A percentile compares a stretch with the other conserved stretches of the same genome.
Conservation (phyloP, 345 rosid genomes). For the Citrus medica region DNA sequence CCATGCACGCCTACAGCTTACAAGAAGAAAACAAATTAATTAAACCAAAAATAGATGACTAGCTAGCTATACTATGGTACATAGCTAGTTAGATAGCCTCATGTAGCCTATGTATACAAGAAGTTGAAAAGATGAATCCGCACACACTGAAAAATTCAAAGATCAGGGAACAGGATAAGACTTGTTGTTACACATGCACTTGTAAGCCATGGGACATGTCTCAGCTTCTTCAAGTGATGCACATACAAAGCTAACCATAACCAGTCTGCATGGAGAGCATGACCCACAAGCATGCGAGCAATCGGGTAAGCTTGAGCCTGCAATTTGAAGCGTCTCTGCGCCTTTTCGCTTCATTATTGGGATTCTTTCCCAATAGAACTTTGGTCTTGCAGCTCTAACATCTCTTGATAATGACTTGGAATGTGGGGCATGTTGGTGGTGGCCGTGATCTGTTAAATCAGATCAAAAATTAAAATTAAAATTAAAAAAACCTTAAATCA, state of each 20-base stretch:
- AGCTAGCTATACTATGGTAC: no score
- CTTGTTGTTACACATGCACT: slow-evolving; percentile 87
- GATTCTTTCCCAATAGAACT: slow-evolving; percentile 19
- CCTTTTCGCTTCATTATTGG: slow-evolving; percentile 25
- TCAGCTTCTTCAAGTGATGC: slow-evolving; percentile 84
- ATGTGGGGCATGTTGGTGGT: not conserved
- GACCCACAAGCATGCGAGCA: slow-evolving; percentile 95
- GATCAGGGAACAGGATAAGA: slow-evolving; percentile 81
- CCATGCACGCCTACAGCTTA: not conserved
- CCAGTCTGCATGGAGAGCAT: slow-evolving; percentile 82
- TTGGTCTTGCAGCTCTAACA: not conserved
- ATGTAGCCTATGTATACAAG: not conserved
- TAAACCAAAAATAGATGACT: not conserved
- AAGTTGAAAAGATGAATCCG: not conserved
- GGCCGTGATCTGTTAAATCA: slow-evolving; percentile 29
- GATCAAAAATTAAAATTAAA: no score
- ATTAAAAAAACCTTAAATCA: no score
- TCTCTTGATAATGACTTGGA: slow-evolving; percentile 2
- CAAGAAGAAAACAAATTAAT: not conserved
- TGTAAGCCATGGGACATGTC: slow-evolving; percentile 96
- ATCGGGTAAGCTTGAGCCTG: slow-evolving; percentile 85
- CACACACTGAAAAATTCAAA: no score
- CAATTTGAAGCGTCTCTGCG: slow-evolving; percentile 60
- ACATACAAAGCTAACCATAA: slow-evolving; percentile 91
- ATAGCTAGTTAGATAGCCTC: no score